Evolutionary conservation across 2,329 filamentous ascomycete genomes (phyloP), one percentile per base, ranked within the genome.

Genomic region (Pezicula radicicola): DNA sequence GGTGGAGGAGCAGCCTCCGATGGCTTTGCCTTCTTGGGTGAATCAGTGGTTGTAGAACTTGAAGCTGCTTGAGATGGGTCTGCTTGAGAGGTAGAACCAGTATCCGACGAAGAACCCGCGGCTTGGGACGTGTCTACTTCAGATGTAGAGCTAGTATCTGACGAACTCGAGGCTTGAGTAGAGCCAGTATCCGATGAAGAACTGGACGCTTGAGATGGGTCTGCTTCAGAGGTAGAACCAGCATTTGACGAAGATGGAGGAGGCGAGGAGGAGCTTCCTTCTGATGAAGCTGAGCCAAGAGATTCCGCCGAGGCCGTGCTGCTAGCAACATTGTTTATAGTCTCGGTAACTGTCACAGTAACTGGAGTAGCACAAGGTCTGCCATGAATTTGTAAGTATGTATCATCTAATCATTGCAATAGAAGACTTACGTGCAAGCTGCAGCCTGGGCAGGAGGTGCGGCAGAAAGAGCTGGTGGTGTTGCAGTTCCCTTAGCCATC

Each of bases 291-390:
- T 43, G 41, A 21, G 30, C 30, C 30, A 33, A 33, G 9, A 33
- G 30, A 33, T 33, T 7, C 30, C 12, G 30, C 30, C 4, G 30
- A 13, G 30, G 30, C 30, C 21, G 41, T 6, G 21, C 9, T 21
- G 21, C 37, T 18, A 13, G 41, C 18, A 27, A 18, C 19, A n/a
- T n/a, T 13, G 13, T 37, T 50, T 18, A 53, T 18, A 18, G 46
- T 53, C 21, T 53, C 25, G 16, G 46, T 49, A 27, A 53, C 40
- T 21, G 51, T 48, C 9, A 36, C 45, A 3, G 50, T 51, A 16
- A 50, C 27, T 15, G 43, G 10, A 16, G 37, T 2, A 16, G 37
- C 37, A 40, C 10, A 40, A 12, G 37, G 37, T 40, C 37, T 40
- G 19, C n/a, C 6, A 16, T 15, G 8, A 40, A 40, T 30, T 15